Evolutionary conservation across 352 stramenopile species (phyloP), one percentile per base, ranked within the genome.

Genomic region (Phytopythium ostracodes): DNA sequence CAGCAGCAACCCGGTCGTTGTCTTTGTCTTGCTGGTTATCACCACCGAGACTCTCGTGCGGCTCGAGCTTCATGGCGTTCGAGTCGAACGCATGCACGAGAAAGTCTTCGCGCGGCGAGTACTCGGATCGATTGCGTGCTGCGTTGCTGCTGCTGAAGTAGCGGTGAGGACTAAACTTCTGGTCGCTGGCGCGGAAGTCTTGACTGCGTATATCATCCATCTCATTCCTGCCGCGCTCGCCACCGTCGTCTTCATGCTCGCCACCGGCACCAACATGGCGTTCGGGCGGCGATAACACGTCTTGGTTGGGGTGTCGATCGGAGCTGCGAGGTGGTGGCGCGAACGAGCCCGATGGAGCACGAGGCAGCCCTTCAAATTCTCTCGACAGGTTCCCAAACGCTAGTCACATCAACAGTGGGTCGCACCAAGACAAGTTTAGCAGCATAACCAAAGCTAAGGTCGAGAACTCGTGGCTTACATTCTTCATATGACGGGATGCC

Each of bases 51-150:
- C 36, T 52, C 11, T 40, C 33, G 33, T 36, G 31, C 20, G 59
- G 9, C 47, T 50, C 31, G 42, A 91, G 56, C 58, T 81, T 84
- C 57, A 91, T 81, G 2, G 76, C 70, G 35, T 68, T 68, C 5
- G 81, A 79, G 11, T 82, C 76, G 56, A 91, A 91, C 8, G 82
- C 82, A 5, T 82, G 82, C n/a, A 91, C 71, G 35, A 91, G 73
- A 55, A 77, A 87, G 40, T 88, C 80, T 65, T 91, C 82, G 0
- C 82, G 75, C 17, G 82, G 82, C 36, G 80, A 88, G 25, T 71
- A 84, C n/a, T 88, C 75, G 22, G 63, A 68, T 3, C 65, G 70
- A 18, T 73, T 62, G 22, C 72, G 70, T n/a, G 64, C 35, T 18
- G 46, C 64, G 35, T 43, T 47, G 22, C 22, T 10, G n/a, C 17